Percentiles rank a stretch among this genome's conserved stretches.
phyloP scores from a whole-genome alignment of 495 filamentous ascomycete species.

The Penicillium subrubescens region DNA sequence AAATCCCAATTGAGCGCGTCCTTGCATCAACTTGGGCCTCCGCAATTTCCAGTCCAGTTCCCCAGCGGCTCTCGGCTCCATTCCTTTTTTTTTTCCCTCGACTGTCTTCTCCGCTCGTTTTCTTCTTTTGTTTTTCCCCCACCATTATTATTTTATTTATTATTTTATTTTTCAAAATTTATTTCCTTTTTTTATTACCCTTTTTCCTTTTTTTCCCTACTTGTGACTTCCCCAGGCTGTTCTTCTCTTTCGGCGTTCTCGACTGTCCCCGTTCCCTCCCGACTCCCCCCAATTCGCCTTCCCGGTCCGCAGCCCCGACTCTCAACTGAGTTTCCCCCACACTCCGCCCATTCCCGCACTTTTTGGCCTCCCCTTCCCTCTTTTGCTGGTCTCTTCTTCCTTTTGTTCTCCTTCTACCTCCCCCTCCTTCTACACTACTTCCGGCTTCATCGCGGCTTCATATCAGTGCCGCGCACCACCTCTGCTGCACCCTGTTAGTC shows the following conservation, averaged over 20 bases:
- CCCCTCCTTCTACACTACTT: not conserved
- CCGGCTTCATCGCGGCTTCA: conserved; percentile 3
- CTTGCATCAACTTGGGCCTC: conserved; percentile 30
- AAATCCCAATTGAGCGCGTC: conserved; percentile 21
- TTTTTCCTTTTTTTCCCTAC: not conserved
- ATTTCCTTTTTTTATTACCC: conserved; percentile 8
- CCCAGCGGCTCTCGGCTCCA: conserved; percentile 28
- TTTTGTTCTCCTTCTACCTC: not conserved
- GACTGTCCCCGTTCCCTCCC: conserved; percentile 29
- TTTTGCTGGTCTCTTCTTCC: not conserved
- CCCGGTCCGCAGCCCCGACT: conserved; percentile 43
- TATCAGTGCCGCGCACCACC: not conserved
- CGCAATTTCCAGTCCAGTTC: conserved; percentile 25
- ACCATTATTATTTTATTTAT: not conserved
- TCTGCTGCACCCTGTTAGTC: conserved; percentile 3
- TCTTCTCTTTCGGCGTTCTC: conserved; percentile 11
- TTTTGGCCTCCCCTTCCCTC: conserved; percentile 13
- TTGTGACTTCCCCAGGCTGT: not conserved
- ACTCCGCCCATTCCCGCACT: conserved; percentile 35
- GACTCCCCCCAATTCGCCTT: conserved; percentile 24
- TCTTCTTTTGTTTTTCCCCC: not conserved
- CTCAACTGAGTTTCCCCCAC: conserved; percentile 39
- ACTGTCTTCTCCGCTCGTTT: not conserved
- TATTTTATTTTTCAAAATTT: not conserved
- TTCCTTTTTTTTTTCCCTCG: conserved; percentile 15